phyloP scores from a whole-genome alignment of 768 basidiomycete species.

The Tylopilus rubrobrunneus region DNA sequence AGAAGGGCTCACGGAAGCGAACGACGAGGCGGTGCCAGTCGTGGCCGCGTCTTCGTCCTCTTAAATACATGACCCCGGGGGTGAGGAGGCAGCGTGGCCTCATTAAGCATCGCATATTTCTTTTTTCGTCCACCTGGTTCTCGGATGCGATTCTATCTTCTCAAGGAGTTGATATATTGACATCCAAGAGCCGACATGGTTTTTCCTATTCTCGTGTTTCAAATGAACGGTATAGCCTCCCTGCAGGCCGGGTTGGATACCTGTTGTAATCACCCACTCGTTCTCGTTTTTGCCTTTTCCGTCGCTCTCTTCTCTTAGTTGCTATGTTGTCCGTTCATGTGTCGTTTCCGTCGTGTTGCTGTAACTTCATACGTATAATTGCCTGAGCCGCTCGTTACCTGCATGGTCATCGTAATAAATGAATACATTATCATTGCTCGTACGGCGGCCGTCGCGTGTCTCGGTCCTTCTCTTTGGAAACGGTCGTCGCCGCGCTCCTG shows the following conservation, averaged over 20 bases:
- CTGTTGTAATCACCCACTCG: neutral
- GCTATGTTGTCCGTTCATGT: neutral
- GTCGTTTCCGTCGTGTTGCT: neutral
- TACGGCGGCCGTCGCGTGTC: too few relatives aligned
- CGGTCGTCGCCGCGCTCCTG: too few relatives aligned
- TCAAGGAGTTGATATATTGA: neutral
- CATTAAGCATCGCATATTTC: neutral
- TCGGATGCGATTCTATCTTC: neutral
- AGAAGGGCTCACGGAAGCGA: conserved; percentile 16
- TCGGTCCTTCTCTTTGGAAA: too few relatives aligned
- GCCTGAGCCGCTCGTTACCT: neutral
- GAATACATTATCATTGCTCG: neutral
- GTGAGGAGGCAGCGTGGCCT: conserved; percentile 19
- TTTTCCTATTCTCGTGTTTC: neutral
- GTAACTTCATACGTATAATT: neutral
- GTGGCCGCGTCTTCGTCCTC: neutral
- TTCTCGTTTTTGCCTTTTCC: neutral
- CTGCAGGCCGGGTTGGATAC: neutral
- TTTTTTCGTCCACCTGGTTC: neutral
- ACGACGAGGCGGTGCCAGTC: conserved; percentile 14
- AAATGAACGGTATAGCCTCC: neutral
- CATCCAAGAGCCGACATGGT: neutral
- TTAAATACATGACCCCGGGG: conserved; percentile 6
- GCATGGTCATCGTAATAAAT: neutral
- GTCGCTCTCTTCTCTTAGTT: neutral